Evolutionary conservation across 1,139 yeast species (phyloP).

Genomic region (Taphrina flavorubra): DNA sequence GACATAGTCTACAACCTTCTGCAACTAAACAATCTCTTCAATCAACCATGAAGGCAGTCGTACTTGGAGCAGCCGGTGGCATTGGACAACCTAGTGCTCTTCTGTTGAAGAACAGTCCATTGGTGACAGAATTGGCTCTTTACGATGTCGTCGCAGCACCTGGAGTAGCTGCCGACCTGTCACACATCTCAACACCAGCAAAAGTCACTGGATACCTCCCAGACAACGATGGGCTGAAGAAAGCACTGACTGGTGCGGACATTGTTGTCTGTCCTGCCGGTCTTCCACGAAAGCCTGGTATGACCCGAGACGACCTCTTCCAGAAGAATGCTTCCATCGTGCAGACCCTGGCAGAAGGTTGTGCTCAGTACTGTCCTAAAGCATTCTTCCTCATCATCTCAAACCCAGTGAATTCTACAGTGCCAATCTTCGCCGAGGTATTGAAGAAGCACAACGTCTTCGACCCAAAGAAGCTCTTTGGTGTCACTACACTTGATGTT

Average conservation of each 20-base stretch:
- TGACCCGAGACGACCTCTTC: constrained; percentile 81
- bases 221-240: constrained; percentile 66
- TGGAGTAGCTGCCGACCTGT: constrained; percentile 90
- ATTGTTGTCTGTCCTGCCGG: constrained; percentile 97
- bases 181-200: constrained; percentile 71
- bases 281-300: constrained; percentile 79
- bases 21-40: too few relatives aligned
- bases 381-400: constrained; percentile 89
- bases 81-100: constrained; percentile 55
- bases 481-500: constrained; percentile 95
- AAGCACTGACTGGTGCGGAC: constrained; percentile 79
- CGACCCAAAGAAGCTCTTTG: constrained; percentile 90
- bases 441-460: constrained; percentile 83
- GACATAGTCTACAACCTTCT: background rate
- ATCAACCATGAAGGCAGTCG: constrained; percentile 38
- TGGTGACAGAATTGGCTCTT: constrained; percentile 81
- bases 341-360: constrained; percentile 85
- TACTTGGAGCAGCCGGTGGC: constrained; percentile 38
- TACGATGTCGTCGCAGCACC: constrained; percentile 94
- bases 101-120: constrained; percentile 81
- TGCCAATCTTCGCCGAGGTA: constrained; percentile 96
- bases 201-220: constrained; percentile 78
- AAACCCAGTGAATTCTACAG: constrained; percentile 98
- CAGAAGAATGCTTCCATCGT: constrained; percentile 96
- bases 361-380: constrained; percentile 83